Conservation (phyloP, 768 basidiomycete species). For the Suillus decipiens region DNA sequence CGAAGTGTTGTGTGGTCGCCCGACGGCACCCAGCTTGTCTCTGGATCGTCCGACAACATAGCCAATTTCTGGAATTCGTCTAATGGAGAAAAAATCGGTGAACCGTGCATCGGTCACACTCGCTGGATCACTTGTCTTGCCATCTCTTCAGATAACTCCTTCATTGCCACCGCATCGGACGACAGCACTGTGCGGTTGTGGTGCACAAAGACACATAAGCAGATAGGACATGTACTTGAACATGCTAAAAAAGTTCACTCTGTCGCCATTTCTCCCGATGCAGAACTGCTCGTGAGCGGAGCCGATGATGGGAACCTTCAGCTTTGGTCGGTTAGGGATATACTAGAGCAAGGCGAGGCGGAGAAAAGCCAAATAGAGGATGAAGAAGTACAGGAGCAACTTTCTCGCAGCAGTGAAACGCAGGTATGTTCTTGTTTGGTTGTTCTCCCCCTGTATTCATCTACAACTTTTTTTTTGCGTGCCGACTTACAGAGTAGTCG, state of each 20-base stretch:
- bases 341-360: not conserved
- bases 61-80: constrained; percentile 6
- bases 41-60: constrained; percentile 3
- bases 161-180: constrained; percentile 1
- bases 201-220: constrained; percentile 1
- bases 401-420: not conserved
- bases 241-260: not conserved
- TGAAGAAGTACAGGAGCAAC: not conserved
- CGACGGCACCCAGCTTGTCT: constrained; percentile 3
- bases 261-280: constrained; percentile 5
- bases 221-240: not conserved
- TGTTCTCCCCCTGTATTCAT: not conserved
- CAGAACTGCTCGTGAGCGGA: not conserved
- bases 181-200: not conserved
- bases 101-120: not conserved
- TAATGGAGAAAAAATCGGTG: not conserved
- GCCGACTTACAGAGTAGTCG: not conserved
- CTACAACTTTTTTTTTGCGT: not conserved
- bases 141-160: not conserved
- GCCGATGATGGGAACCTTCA: not conserved
- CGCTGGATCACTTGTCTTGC: not conserved
- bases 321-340: not conserved
- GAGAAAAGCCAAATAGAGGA: not conserved
- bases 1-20: constrained; percentile 11
- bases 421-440: not conserved